Evolutionary conservation across 768 basidiomycete species (phyloP), one percentile per base, ranked within the genome.

Genomic region (Leccinellum luteum): DNA sequence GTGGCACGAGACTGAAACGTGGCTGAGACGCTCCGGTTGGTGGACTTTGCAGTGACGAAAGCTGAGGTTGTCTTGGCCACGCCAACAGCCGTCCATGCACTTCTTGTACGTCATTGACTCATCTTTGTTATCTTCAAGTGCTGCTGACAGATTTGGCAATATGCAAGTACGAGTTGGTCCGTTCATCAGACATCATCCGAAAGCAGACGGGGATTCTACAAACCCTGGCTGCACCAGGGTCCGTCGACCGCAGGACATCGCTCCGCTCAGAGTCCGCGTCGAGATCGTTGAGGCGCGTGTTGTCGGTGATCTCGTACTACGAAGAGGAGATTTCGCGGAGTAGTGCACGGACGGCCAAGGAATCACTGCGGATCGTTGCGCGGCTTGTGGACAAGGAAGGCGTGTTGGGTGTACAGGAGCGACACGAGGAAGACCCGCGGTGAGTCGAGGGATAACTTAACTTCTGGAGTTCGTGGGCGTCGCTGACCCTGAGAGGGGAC

Each of bases 121-220:
- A 41, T 1, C 27, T 7, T n/a, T 54, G 34, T 32, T 59, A 27
- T 44, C 51, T 51, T 47, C 34, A 15, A 43, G 41, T 1, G 7
- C 30, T 54, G 34, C 38, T 51, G 55, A 58, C 41, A 48, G 30
- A 31, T 21, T 19, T 45, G 32, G 30, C 15, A 14, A 50, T 30
- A 14, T 51, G n/a, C 23, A 47, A 88, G 85, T 89, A 89, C 59
- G 86, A 89, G 61, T 74, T 89, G 19, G 80, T 87, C 21, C 80
- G 86, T 19, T 84, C 83, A 6, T 75, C 81, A 5, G 60, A 74
- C 3, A 68, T 75, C 35, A 66, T 88, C 31, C 75, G 74, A 51
- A 83, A 79, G 57, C 84, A 87, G 60, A 57, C 65, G 30, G 62
- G 61, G 0, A 68, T 85, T 25, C 67, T 86, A 28, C 75, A 79